phyloP scores from a whole-genome alignment of 768 basidiomycete genomes.

The Antrodiella citrinella region DNA sequence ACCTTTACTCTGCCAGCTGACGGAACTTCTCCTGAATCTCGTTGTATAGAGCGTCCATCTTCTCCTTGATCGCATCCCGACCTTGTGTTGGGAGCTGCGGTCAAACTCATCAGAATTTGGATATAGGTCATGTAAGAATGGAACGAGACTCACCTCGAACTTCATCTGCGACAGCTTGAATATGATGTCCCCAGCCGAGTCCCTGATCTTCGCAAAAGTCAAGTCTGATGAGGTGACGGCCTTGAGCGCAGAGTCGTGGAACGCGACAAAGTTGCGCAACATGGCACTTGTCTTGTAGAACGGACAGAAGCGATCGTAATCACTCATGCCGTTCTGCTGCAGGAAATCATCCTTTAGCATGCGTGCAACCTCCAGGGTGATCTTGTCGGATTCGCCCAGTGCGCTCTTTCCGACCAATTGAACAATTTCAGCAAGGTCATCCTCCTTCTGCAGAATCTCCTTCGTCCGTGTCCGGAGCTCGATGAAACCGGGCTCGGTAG shows the following conservation, averaged over 20 bases:
- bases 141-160: constrained; percentile 65
- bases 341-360: constrained; percentile 97
- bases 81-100: constrained; percentile 84
- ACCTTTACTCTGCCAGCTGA: constrained; percentile 66
- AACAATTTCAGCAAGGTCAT: constrained; percentile 97
- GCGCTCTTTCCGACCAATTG: constrained; percentile 99
- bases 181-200: constrained; percentile 79
- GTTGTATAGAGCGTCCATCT: constrained; percentile 67
- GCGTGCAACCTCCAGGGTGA: constrained; percentile 92
- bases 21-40: constrained; percentile 95
- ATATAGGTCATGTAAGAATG: not conserved
- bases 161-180: constrained; percentile 99
- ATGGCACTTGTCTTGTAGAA: constrained; percentile 99
- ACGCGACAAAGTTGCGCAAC: constrained; percentile 90
- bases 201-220: constrained; percentile 83
- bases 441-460: constrained; percentile 97
- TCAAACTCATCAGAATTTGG: constrained; percentile 4
- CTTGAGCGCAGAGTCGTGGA: constrained; percentile 85
- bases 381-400: constrained; percentile 94
- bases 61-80: constrained; percentile 73
- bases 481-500: constrained; percentile 88
- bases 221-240: constrained; percentile 78
- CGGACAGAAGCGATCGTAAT: constrained; percentile 94
- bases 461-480: constrained; percentile 88
- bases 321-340: constrained; percentile 98